Base-by-base conservation (phyloP, 306 rosid species). In the Trifolium fragiferum region DNA sequence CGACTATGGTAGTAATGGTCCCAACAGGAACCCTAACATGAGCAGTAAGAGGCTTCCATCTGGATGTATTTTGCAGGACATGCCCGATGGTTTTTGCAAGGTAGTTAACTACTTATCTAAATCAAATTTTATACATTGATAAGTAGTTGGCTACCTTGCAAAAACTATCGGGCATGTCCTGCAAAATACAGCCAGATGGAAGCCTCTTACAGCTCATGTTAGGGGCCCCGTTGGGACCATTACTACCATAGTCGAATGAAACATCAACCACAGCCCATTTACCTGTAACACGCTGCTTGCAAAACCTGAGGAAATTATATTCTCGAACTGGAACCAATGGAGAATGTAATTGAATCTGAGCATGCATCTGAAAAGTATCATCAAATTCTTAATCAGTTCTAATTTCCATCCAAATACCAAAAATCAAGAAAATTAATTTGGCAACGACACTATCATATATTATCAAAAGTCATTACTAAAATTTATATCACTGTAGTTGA, bases 201-300 rank as follows among this genome's bases (percentile, higher is more conserved):
- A 91, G 95, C 85, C 84, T 94, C 86, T 84, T 83, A 51, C 90
- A 88, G 70, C 50, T 66, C 73, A 74, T 4, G 61, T 67, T 80
- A 13, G 86, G 68, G 59, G 76, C 57, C 21, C 71, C 51, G 44
- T 76, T 80, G 13, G 74, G 5, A 46, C 70, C 40, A 54, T 84
- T 90, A 12, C 78, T 87, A 58, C 73, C 79, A 67, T 75, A 54
- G 68, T 90, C 97, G 47, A 90, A 8, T 0, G 97, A 84, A 76
- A 89, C 87, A 78, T 94, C 98, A 30, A 87, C 97, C 15, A 94
- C 89, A 33, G 81, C 97, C 98, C 98, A 94, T 19, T 90, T 54
- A 25, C 93, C 97, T 46, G 88, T 93, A 0, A 80, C 88, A 58
- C 82, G 97, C 80, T 90, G 92, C 88, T 90, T 91, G 93, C 92